Evolutionary conservation across 306 rosid species (phyloP).

Genomic region (Alnus glutinosa): DNA sequence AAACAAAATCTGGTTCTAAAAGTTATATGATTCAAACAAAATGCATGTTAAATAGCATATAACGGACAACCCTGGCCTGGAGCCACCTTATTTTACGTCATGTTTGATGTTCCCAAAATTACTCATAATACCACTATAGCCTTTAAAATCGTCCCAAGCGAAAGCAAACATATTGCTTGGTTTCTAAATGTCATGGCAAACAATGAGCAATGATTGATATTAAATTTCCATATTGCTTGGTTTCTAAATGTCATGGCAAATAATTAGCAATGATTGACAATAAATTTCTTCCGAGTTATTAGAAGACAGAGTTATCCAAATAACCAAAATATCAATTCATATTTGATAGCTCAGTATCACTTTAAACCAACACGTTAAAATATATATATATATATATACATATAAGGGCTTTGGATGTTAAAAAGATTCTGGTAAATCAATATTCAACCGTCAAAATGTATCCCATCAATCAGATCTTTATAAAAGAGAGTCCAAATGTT

Average conservation of each 20-base stretch:
- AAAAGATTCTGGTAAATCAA: not conserved
- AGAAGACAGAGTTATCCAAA: not conserved
- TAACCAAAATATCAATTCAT: not conserved
- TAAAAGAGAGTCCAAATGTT: not conserved
- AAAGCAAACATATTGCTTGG: not conserved
- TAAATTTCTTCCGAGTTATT: not conserved
- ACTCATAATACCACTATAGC: not conserved
- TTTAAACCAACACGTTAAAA: not conserved
- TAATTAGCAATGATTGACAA: not conserved
- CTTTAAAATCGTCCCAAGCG: not conserved
- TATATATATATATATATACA: not conserved
- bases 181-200: not conserved
- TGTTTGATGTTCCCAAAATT: not conserved
- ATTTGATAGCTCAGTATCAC: not conserved
- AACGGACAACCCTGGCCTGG: not conserved
- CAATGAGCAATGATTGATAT: not conserved
- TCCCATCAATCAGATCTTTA: constrained; percentile 8
- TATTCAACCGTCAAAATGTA: not conserved
- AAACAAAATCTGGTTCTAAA: not conserved
- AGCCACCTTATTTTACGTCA: not conserved
- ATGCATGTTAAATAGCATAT: constrained; percentile 2
- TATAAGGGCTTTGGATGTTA: not conserved
- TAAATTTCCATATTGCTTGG: not conserved
- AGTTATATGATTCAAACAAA: not conserved
- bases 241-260: not conserved